Evolutionary conservation across 2,329 filamentous ascomycete species (phyloP), one percentile per base, ranked within the genome.

Genomic region (Pseudogymnoascus pannorum): DNA sequence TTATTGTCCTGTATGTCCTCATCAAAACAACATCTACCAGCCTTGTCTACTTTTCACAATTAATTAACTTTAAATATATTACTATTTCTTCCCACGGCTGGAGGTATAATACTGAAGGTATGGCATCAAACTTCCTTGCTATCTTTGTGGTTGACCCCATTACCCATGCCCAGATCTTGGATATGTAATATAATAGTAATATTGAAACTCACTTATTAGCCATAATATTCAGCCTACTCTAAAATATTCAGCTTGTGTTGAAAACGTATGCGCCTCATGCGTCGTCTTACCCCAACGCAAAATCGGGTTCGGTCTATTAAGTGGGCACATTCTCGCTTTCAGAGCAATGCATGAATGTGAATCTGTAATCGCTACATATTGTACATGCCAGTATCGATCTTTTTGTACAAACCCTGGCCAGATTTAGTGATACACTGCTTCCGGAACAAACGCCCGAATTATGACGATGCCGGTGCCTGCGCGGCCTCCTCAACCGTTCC

Each of bases 201-300:
- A 18, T 9, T 54, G 48, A 54, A 54, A 54, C 48, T 54, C 26
- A 33, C 29, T 12, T 54, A 54, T 31, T 54, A 31, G 48, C 48
- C 48, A 54, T 54, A 8, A 54, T 54, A 54, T 54, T 54, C 48
- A 54, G 48, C 48, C 48, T 54, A 18, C 48, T 54, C 5, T 54
- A 18, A 54, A 31, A 31, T 20, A 54, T 54, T 31, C 9, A 54
- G 18, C 16, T 54, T 5, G 14, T 33, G 9, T 31, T 54, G 26
- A 16, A 33, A 51, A 33, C 14, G 8, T 18, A 54, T 54, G 26
- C 26, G 33, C 9, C 4, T 4, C 42, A 54, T 54, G 16, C 9
- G 5, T n/a, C n/a, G 12, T n/a, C 11, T 24, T 18, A 54, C 44
- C 31, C n/a, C 44, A 54, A 31, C n/a, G 2, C 9, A n/a, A 54